These are phyloP conservation scores for Flaveria bidentis DNA, from an alignment of 129 eudicot genomes.

Conservation along the genomic window DNA sequence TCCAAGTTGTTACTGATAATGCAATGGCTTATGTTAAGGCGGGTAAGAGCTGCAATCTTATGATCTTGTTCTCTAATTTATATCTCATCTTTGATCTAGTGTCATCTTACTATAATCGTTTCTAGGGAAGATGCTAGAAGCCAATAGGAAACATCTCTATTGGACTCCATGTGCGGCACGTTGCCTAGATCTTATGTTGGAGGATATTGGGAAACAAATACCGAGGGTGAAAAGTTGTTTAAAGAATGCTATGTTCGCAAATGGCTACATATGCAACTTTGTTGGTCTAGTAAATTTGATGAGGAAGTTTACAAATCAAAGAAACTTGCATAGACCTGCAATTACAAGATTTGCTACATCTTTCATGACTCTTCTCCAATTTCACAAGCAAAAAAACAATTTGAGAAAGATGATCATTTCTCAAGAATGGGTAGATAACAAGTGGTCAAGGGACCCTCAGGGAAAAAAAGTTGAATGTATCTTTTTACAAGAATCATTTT, in stretches of 20 bases:
- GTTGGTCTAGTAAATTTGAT: constrained; percentile 11
- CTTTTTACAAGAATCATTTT: constrained; percentile 12
- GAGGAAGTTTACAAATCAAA: constrained; percentile 13
- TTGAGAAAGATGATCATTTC: constrained; percentile 8
- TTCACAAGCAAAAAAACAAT: constrained; percentile 12
- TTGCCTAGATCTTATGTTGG: constrained; percentile 27
- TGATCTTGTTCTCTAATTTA: background rate
- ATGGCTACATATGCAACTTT: constrained; percentile 12
- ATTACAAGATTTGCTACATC: constrained; percentile 1
- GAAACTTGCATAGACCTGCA: background rate
- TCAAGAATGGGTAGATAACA: constrained; percentile 13
- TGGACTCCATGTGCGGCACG: constrained; percentile 15
- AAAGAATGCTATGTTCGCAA: constrained; percentile 8
- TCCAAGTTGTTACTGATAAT: constrained; percentile 4
- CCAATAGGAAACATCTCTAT: background rate
- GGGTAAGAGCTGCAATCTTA: background rate
- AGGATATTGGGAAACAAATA: constrained; percentile 17
- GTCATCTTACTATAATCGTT: background rate
- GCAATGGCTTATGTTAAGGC: constrained; percentile 8
- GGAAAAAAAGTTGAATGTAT: constrained; percentile 1
- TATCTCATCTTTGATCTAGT: background rate
- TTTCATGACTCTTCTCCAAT: constrained; percentile 5
- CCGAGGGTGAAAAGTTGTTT: constrained; percentile 16
- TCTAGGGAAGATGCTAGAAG: constrained; percentile 13
- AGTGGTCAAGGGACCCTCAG: background rate